Percentiles rank a stretch among this genome's conserved stretches.
phyloP scores from a whole-genome alignment of 1,139 yeast genomes.

The Torulaspora globosa region DNA sequence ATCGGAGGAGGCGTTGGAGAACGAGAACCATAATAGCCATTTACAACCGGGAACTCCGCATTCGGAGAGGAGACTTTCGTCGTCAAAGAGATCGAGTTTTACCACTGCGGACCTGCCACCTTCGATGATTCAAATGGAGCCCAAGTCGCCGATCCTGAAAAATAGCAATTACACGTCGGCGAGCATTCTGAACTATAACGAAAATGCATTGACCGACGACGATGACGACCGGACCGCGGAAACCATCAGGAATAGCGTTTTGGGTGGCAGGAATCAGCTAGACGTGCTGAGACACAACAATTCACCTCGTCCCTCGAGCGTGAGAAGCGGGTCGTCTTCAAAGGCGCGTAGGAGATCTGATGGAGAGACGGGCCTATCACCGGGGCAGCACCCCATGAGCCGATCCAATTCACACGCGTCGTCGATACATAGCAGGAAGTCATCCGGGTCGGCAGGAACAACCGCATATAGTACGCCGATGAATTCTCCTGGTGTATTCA shows the following conservation, averaged over 20 bases:
- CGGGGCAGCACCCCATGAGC: slow-evolving; percentile 15
- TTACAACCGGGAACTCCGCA: slow-evolving; percentile 13
- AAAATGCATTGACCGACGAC: slow-evolving; percentile 35
- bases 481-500: slow-evolving; percentile 31
- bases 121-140: slow-evolving; percentile 63
- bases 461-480: slow-evolving; percentile 34
- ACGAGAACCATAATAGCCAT: slow-evolving; percentile 8
- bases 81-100: slow-evolving; percentile 25
- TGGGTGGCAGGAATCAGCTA: slow-evolving; percentile 12
- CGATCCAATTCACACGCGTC: slow-evolving; percentile 28
- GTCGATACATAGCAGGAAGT: slow-evolving; percentile 33
- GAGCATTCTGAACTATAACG: slow-evolving; percentile 27
- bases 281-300: slow-evolving; percentile 21
- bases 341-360: slow-evolving; percentile 25
- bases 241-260: slow-evolving; percentile 2
- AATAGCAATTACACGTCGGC: slow-evolving; percentile 33
- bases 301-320: slow-evolving; percentile 26
- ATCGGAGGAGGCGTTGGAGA: slow-evolving; percentile 4
- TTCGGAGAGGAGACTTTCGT: slow-evolving; percentile 14
- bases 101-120: slow-evolving; percentile 48
- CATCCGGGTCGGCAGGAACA: slow-evolving; percentile 30
- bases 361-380: slow-evolving; percentile 11
- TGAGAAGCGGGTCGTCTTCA: slow-evolving; percentile 23
- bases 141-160: slow-evolving; percentile 62
- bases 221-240: slow-evolving; percentile 22